phyloP scores from a whole-genome alignment of 2,329 filamentous ascomycete genomes.

The Cadophora sp. region DNA sequence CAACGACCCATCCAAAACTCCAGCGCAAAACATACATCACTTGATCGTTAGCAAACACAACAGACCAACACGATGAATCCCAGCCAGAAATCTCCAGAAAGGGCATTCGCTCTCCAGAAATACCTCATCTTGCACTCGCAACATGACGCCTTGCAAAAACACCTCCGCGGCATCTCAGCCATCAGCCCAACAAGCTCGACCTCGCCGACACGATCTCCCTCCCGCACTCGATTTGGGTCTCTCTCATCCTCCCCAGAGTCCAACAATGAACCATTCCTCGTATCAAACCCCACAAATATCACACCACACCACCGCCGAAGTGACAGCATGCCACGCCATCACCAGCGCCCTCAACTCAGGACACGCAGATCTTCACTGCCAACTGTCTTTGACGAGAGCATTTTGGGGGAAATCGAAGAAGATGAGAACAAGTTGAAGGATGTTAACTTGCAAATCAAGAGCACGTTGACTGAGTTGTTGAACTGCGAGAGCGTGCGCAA shows the following conservation, averaged over 20 bases:
- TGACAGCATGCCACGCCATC: slow-evolving; percentile 20
- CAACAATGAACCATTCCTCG: slow-evolving; percentile 16
- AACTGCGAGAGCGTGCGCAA: slow-evolving; percentile 57
- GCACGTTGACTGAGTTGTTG: slow-evolving; percentile 58
- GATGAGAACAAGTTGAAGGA: slow-evolving; percentile 49
- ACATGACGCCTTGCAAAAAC: slow-evolving; percentile 44
- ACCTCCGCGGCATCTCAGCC: slow-evolving; percentile 39
- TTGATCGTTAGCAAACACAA: slow-evolving; percentile 3
- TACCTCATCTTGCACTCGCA: slow-evolving; percentile 46
- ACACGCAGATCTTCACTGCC: slow-evolving; percentile 36
- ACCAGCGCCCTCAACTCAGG: slow-evolving; percentile 21
- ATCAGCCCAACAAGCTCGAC: slow-evolving; percentile 22
- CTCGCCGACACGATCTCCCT: slow-evolving; percentile 18
- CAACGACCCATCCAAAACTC: neutral
- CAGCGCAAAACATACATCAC: slow-evolving; percentile 1
- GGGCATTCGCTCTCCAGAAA: slow-evolving; percentile 45
- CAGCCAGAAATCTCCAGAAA: slow-evolving; percentile 37
- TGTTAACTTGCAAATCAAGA: slow-evolving; percentile 59
- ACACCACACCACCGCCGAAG: slow-evolving; percentile 27
- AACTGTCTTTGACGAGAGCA: slow-evolving; percentile 35
- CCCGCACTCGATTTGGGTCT: slow-evolving; percentile 30
- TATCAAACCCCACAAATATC: slow-evolving; percentile 8
- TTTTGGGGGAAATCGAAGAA: slow-evolving; percentile 35
- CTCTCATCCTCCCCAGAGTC: slow-evolving; percentile 34
- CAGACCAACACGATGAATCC: slow-evolving; percentile 25